Percentiles rank a stretch among this genome's conserved stretches.
Conservation (phyloP, 1,284 basidiomycete species). For the Tilletia walkeri region DNA sequence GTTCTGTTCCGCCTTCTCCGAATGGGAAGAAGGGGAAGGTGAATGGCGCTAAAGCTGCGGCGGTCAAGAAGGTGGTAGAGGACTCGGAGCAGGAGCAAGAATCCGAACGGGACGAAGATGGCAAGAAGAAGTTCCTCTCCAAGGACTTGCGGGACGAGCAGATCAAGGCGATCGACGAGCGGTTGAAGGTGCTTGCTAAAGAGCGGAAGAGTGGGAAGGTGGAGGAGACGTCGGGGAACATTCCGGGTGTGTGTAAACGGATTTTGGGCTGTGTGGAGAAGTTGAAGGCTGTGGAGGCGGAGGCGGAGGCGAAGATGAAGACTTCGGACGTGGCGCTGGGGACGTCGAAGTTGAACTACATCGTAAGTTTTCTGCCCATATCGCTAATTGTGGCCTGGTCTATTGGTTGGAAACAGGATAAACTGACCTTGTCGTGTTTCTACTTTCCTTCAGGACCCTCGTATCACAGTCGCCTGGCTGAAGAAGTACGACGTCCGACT, state of each 20-base stretch:
- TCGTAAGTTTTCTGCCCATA: slow-evolving; percentile 18
- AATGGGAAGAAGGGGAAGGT: no score
- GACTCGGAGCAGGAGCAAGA: slow-evolving; percentile 31
- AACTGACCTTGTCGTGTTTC: neutral
- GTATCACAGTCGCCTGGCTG: slow-evolving; percentile 53
- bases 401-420: neutral
- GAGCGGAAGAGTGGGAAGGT: slow-evolving; percentile 78
- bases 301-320: slow-evolving; percentile 51
- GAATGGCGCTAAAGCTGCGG: neutral
- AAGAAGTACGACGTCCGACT: slow-evolving; percentile 52
- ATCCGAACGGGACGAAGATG: slow-evolving; percentile 35
- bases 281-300: slow-evolving; percentile 50
- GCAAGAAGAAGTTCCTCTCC: slow-evolving; percentile 41
- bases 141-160: slow-evolving; percentile 59
- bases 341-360: slow-evolving; percentile 56
- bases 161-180: slow-evolving; percentile 70
- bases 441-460: slow-evolving; percentile 35
- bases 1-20: neutral
- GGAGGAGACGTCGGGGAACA: slow-evolving; percentile 57
- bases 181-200: slow-evolving; percentile 72
- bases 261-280: slow-evolving; percentile 59
- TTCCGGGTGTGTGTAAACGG: slow-evolving; percentile 64
- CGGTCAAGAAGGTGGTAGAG: neutral
- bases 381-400: neutral
- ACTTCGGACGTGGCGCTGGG: slow-evolving; percentile 51